Evolutionary conservation across 2,329 filamentous ascomycete genomes (phyloP), one percentile per base, ranked within the genome.

Genomic region (Phyllosticta citrichinensis): DNA sequence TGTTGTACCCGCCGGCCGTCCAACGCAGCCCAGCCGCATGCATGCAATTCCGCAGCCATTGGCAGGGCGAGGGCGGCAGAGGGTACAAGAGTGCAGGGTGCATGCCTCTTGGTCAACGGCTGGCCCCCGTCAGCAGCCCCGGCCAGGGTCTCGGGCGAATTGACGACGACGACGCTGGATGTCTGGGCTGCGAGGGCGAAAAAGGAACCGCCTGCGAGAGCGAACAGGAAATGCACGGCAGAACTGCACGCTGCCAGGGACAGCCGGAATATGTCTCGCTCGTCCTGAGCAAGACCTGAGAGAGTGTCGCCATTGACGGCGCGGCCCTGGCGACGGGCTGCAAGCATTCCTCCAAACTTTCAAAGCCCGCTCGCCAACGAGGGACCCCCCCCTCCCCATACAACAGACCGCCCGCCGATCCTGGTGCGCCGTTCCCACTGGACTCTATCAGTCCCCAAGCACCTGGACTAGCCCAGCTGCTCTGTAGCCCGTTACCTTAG

Each of bases 401-500:
- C 58, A 51, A 60, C 33, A 53, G 58, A 54, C 55, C 54, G 58
- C 51, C 54, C 47, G 59, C 56, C 55, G 59, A 61, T 61, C 59
- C 59, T 57, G 24, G 54, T 55, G 30, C 33, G 27, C 24, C 25
- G 20, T 53, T 52, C 58, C 58, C 58, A 55, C 54, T 22, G 22
- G 22, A 22, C 22, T 57, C 54, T 56, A 60, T 53, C 56, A 35
- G 56, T 58, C 56, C n/a, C 50, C 56, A 53, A 25, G 56, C 53
- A 60, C 58, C n/a, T 22, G 22, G 22, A 22, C 22, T 22, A 22
- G 22, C n/a, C n/a, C n/a, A 17, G 35, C 12, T 47, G 35, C 24
- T 56, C 50, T 56, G 53, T 62, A 52, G 56, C 57, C 52, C 52
- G 40, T 51, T 53, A 30, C 47, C 60, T 63, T 65, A 63, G 60